These are phyloP conservation scores for Dipodascus geniculatus DNA, from an alignment of 805 yeast species.

Conservation along the genomic window DNA sequence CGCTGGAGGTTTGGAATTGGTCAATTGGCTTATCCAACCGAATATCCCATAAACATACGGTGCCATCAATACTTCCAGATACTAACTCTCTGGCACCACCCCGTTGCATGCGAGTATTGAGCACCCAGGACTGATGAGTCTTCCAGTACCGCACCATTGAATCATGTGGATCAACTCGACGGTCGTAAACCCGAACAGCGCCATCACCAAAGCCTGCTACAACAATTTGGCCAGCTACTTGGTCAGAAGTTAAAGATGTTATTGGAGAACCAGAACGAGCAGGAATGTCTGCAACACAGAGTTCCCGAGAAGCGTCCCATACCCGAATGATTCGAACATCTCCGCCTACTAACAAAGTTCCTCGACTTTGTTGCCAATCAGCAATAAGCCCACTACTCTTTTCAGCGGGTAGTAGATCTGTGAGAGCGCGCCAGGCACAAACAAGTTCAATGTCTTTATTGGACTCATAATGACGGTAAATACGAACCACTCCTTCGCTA, in stretches of 20 bases:
- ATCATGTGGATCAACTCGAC: slow-evolving; percentile 73
- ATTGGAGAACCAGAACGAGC: slow-evolving; percentile 85
- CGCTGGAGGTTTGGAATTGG: slow-evolving; percentile 43
- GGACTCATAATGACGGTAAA: slow-evolving; percentile 66
- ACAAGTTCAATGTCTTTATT: slow-evolving; percentile 46
- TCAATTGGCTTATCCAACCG: slow-evolving; percentile 58
- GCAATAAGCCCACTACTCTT: slow-evolving; percentile 58
- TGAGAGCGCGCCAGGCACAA: slow-evolving; percentile 86
- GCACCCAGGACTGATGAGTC: slow-evolving; percentile 42
- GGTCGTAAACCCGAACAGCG: slow-evolving; percentile 77
- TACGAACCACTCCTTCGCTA: slow-evolving; percentile 85
- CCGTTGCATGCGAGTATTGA: slow-evolving; percentile 86
- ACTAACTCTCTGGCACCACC: slow-evolving; percentile 89
- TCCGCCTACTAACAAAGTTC: slow-evolving; percentile 83
- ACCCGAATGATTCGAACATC: slow-evolving; percentile 83
- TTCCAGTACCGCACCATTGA: slow-evolving; percentile 81
- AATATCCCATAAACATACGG: slow-evolving; percentile 84
- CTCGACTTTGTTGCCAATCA: slow-evolving; percentile 97
- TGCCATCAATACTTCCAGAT: slow-evolving; percentile 69
- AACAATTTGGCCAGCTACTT: slow-evolving; percentile 83
- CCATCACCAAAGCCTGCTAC: slow-evolving; percentile 92
- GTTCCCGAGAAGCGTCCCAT: slow-evolving; percentile 96
- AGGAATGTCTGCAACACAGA: slow-evolving; percentile 77
- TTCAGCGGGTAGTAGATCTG: slow-evolving; percentile 72
- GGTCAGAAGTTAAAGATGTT: slow-evolving; percentile 85